phyloP scores from a whole-genome alignment of 2,329 filamentous ascomycete genomes.

The Colletotrichum tabaci region DNA sequence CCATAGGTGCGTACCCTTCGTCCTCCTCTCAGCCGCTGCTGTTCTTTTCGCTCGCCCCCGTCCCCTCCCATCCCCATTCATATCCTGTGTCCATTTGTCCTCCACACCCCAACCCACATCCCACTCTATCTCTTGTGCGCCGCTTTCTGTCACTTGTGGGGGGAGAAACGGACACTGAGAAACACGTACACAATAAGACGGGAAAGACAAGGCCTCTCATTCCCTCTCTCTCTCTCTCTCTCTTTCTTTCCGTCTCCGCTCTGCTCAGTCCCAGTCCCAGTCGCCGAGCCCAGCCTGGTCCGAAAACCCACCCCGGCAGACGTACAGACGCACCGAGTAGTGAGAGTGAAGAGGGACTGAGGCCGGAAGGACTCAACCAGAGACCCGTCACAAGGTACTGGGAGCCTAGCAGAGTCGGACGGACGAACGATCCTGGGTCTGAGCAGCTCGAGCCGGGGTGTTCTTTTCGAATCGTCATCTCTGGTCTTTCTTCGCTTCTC shows the following conservation, averaged over 20 bases:
- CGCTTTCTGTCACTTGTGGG: constrained; percentile 38
- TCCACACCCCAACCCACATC: constrained; percentile 41
- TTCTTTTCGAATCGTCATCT: constrained; percentile 24
- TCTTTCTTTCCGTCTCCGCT: neutral
- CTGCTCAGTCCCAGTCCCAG: constrained; percentile 21
- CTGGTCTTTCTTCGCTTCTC: constrained; percentile 12
- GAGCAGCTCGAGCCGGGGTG: constrained; percentile 25
- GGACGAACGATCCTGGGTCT: constrained; percentile 24
- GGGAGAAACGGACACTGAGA: constrained; percentile 22
- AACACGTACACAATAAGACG: constrained; percentile 22
- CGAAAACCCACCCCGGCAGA: constrained; percentile 24
- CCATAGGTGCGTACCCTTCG: constrained; percentile 32
- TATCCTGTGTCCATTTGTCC: constrained; percentile 40
- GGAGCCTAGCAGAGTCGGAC: constrained; percentile 35
- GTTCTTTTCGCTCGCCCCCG: constrained; percentile 24
- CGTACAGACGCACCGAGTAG: constrained; percentile 12
- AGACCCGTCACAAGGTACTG: constrained; percentile 33
- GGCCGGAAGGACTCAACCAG: constrained; percentile 10
- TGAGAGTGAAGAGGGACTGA: constrained; percentile 9
- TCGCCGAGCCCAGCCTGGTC: constrained; percentile 22
- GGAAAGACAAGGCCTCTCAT: constrained; percentile 25
- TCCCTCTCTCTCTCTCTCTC: too few species aligned
- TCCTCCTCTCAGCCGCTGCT: constrained; percentile 14
- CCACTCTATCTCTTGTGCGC: constrained; percentile 40
- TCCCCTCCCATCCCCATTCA: constrained; percentile 27